Evolutionary conservation across 2,329 filamentous ascomycete genomes (phyloP).

Genomic region (Ophiostoma fasciatum): DNA sequence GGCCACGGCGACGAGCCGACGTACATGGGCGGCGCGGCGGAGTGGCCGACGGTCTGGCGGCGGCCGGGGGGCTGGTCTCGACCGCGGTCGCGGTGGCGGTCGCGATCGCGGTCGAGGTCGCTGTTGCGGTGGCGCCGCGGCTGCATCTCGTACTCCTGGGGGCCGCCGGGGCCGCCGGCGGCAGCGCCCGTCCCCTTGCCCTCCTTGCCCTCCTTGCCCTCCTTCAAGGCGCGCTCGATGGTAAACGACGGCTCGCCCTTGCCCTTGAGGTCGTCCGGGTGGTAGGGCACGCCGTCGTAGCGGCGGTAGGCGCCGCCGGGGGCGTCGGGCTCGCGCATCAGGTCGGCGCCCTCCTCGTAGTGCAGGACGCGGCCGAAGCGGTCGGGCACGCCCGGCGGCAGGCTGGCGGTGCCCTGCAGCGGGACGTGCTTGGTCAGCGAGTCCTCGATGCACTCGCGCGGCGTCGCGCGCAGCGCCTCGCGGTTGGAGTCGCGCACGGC

Average conservation of each 20-base stretch:
- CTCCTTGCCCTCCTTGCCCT: constrained; percentile 32
- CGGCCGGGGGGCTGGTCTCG: no score
- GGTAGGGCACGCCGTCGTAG: constrained; percentile 44
- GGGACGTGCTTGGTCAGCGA: constrained; percentile 59
- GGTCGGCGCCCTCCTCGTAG: constrained; percentile 75
- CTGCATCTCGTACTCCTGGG: no score
- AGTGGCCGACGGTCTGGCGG: no score
- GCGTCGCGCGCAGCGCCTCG: constrained; percentile 69
- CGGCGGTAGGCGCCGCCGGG: constrained; percentile 63
- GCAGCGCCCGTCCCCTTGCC: constrained; percentile 9
- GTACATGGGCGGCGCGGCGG: no score
- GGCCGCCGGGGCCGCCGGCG: no score
- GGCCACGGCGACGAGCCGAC: no score
- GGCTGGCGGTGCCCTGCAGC: constrained; percentile 60
- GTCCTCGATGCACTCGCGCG: constrained; percentile 61
- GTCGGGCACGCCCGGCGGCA: constrained; percentile 62
- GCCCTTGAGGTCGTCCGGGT: constrained; percentile 64
- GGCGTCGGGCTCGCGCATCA: constrained; percentile 60
- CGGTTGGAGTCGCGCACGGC: constrained; percentile 59
- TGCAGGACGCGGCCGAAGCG: constrained; percentile 53
- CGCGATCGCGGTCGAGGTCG: no score
- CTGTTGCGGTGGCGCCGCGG: no score
- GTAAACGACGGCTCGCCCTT: constrained; percentile 66
- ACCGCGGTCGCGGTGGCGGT: no score
- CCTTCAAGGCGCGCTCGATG: constrained; percentile 52